Percentiles rank a stretch among this genome's conserved stretches.
These are phyloP conservation scores for Akanthomyces muscarius DNA, from an alignment of 2,329 filamentous ascomycete genomes.

Conservation along the genomic window DNA sequence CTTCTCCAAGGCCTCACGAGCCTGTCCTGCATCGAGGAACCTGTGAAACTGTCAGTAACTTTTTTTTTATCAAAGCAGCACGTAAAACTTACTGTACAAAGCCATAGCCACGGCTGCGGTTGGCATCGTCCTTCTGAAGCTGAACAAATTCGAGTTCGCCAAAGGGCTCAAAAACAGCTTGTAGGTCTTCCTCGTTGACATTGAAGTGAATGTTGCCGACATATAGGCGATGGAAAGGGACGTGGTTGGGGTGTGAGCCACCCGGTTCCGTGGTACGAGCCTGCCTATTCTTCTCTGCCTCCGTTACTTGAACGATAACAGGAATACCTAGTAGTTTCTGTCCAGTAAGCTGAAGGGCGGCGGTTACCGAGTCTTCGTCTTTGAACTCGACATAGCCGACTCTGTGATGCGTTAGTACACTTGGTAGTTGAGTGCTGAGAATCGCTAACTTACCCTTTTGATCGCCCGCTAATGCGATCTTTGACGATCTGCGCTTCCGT, in stretches of 20 bases:
- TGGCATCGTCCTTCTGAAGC: constrained; percentile 90
- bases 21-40: constrained; percentile 84
- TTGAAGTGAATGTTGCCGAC: constrained; percentile 99
- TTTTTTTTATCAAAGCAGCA: no score
- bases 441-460: constrained; percentile 75
- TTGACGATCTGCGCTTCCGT: constrained; percentile 99
- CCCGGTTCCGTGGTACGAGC: constrained; percentile 74
- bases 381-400: constrained; percentile 99
- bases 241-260: constrained; percentile 69
- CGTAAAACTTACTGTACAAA: constrained; percentile 75
- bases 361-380: constrained; percentile 85
- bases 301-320: constrained; percentile 96
- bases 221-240: constrained; percentile 96
- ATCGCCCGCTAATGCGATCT: constrained; percentile 91
- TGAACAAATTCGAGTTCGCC: constrained; percentile 97
- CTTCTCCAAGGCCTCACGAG: constrained; percentile 92
- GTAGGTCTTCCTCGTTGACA: constrained; percentile 91
- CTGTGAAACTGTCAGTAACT: constrained; percentile 46
- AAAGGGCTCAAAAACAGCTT: constrained; percentile 96
- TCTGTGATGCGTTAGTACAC: constrained; percentile 50
- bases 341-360: constrained; percentile 95
- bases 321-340: constrained; percentile 98
- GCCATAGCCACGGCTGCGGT: constrained; percentile 89
- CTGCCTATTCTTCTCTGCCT: constrained; percentile 99
- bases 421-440: constrained; percentile 8